Percentiles rank a stretch among this genome's conserved stretches.
Evolutionary conservation across 495 filamentous ascomycete species (phyloP).

Genomic region (Hypoxylon trugodes): DNA sequence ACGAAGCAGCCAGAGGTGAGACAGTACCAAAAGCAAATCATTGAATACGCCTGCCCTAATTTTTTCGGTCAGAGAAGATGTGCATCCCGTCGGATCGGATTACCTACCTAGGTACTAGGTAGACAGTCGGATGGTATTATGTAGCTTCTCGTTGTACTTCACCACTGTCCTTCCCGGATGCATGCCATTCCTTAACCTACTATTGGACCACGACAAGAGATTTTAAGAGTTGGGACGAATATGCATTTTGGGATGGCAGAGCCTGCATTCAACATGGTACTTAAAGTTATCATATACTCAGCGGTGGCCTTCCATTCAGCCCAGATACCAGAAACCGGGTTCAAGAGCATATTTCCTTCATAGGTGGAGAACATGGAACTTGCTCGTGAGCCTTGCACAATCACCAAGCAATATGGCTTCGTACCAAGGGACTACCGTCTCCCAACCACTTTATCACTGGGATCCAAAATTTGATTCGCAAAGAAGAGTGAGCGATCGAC

Average conservation of each 20-base stretch:
- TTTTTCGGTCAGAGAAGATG: neutral
- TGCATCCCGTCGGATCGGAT: neutral
- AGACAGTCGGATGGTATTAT: too few relatives aligned
- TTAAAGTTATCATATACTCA: neutral
- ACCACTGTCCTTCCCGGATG: neutral
- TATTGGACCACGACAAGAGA: neutral
- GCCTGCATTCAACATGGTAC: too few relatives aligned
- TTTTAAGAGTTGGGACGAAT: neutral
- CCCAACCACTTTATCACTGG: constrained; percentile 9
- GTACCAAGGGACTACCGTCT: neutral
- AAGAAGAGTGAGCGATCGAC: neutral
- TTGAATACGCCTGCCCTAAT: neutral
- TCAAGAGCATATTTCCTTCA: neutral
- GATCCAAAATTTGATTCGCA: constrained; percentile 4
- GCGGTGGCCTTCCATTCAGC: neutral
- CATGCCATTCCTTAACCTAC: neutral
- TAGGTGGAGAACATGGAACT: too few relatives aligned
- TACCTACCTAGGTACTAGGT: too few relatives aligned
- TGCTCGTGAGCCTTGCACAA: neutral
- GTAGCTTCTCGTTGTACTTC: too few relatives aligned
- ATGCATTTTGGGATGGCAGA: neutral
- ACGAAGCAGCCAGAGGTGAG: neutral
- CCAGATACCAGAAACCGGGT: neutral
- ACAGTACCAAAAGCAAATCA: neutral
- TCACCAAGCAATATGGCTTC: neutral